phyloP scores from a whole-genome alignment of 1,284 basidiomycete species.

The Austroboletus niveus region DNA sequence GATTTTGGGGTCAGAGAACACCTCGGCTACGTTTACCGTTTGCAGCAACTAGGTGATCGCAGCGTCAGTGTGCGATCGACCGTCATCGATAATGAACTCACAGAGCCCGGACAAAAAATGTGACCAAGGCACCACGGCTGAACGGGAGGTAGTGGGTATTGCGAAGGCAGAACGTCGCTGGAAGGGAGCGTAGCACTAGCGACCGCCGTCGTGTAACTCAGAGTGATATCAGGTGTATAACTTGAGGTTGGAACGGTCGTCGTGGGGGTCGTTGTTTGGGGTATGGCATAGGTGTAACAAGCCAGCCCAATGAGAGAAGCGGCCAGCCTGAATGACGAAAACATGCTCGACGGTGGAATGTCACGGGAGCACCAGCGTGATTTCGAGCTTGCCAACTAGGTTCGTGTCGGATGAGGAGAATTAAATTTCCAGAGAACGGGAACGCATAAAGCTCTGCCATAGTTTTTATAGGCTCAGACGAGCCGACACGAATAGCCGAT shows the following conservation, averaged over 20 bases:
- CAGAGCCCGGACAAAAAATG: constrained; percentile 80
- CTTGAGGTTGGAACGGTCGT: not conserved
- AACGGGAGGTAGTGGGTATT: constrained; percentile 64
- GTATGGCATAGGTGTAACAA: constrained; percentile 8
- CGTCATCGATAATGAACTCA: constrained; percentile 37
- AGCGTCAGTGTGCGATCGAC: too few relatives aligned
- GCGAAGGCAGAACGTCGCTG: constrained; percentile 60
- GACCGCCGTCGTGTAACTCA: constrained; percentile 56
- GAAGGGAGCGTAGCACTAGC: constrained; percentile 63
- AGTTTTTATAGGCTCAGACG: too few relatives aligned
- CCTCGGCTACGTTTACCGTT: constrained; percentile 76
- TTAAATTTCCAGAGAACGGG: too few relatives aligned
- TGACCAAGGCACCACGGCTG: constrained; percentile 80
- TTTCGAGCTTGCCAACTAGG: too few relatives aligned
- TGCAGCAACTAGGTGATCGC: constrained; percentile 65
- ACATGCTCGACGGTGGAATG: too few relatives aligned
- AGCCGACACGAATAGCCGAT: too few relatives aligned
- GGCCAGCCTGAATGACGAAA: constrained; percentile 4
- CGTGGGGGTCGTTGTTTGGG: constrained; percentile 2
- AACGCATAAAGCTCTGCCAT: too few relatives aligned
- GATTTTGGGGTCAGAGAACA: constrained; percentile 84
- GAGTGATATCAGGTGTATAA: constrained; percentile 14
- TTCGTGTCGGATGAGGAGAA: too few relatives aligned
- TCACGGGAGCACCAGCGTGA: too few relatives aligned
- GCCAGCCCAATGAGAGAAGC: constrained; percentile 14